Evolutionary conservation across 2,329 filamentous ascomycete genomes (phyloP), one percentile per base, ranked within the genome.

Genomic region (Malbranchea cinnamomea): DNA sequence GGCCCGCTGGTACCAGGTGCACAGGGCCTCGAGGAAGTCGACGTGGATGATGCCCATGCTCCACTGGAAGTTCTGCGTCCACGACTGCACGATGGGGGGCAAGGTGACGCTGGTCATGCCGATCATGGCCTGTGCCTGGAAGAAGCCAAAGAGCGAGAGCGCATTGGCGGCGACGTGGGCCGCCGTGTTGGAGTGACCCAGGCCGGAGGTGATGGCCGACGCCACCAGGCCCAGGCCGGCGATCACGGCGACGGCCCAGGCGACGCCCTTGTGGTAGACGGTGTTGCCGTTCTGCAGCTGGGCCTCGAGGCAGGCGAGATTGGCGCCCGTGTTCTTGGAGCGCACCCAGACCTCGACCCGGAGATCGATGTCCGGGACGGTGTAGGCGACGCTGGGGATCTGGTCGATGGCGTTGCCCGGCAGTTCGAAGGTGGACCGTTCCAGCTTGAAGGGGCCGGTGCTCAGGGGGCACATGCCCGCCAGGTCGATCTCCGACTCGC

Each of bases 21-120:
- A 81, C 47, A 93, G 80, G 27, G 65, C 65, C 60, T 95, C 83
- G 59, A 94, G 70, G 53, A 92, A 94, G n/a, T 64, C 65, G 23
- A 94, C 67, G 30, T 71, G 71, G 46, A 95, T 92, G 45, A 95
- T 84, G 44, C 87, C 87, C 82, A 95, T 89, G 48, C 78, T 91
- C 87, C 87, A 95, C 51, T 91, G 80, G 60, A 95, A 94, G 58
- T 94, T 87, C 59, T 94, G 85, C 2, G 85, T 93, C 87, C 87
- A 95, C 0, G 85, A 70, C 46, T 80, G 69, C 31, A 92, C 87
- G 37, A 93, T 80, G 0, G 87, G 87, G 6, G 87, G 87, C 31
- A 93, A 68, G 26, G 67, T 65, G 9, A 94, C 77, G 12, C 78
- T 71, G 31, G 77, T 81, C 56, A 94, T 76, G 39, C 85, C 85